phyloP scores from a whole-genome alignment of 106 monocot genomes.

The Gastrodia elata region DNA sequence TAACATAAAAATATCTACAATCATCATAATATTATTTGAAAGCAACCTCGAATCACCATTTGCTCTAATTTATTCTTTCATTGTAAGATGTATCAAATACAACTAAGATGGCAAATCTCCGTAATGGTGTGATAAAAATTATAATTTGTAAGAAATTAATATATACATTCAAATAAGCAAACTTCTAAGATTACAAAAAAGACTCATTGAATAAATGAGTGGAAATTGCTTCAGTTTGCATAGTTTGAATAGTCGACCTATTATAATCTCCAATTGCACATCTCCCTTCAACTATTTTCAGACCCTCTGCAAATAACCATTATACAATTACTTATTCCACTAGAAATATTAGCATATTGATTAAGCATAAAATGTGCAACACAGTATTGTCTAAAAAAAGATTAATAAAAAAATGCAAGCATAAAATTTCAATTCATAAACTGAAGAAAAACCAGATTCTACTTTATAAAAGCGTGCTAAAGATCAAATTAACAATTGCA shows the following conservation, averaged over 20 bases:
- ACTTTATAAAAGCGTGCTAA: background rate
- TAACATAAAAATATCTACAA: background rate
- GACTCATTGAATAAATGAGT: background rate
- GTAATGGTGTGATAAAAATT: background rate
- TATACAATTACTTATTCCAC: background rate
- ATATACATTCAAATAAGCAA: background rate
- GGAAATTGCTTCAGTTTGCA: background rate
- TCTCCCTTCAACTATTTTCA: conserved; percentile 84
- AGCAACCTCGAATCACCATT: background rate
- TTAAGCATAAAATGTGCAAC: background rate
- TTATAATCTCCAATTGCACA: conserved; percentile 63
- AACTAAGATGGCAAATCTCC: background rate
- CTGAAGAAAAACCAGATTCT: background rate
- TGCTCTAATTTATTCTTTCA: background rate
- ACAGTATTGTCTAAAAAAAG: background rate
- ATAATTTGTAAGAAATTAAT: background rate
- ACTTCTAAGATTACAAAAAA: background rate
- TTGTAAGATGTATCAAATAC: background rate
- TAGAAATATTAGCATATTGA: background rate
- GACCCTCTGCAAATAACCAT: conserved; percentile 30
- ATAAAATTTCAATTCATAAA: background rate
- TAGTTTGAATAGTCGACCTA: conserved; percentile 16
- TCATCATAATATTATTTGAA: background rate
- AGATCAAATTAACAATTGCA: background rate
- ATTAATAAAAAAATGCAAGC: background rate